These are phyloP conservation scores for Gynostemma pentaphyllum DNA, from an alignment of 306 rosid genomes.

Conservation along the genomic window DNA sequence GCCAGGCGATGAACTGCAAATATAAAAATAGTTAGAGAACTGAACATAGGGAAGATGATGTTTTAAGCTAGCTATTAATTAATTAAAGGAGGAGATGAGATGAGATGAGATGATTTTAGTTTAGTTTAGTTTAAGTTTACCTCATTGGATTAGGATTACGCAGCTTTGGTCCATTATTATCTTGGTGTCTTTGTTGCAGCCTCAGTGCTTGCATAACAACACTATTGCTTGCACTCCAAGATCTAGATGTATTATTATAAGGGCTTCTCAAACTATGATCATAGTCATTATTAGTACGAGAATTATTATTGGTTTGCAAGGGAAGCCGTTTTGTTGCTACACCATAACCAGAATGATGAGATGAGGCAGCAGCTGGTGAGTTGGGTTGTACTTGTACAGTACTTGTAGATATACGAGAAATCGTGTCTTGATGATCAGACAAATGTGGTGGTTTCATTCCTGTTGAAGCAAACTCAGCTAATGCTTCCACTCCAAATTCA, in stretches of 20 bases:
- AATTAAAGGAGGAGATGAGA: too few relatives aligned
- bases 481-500: conserved; percentile 44
- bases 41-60: too few relatives aligned
- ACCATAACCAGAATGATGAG: not conserved
- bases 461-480: conserved; percentile 55
- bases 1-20: conserved; percentile 42
- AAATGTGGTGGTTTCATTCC: conserved; percentile 53
- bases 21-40: too few relatives aligned
- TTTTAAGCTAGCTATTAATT: too few relatives aligned
- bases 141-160: conserved; percentile 32
- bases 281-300: conserved; percentile 21
- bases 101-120: too few relatives aligned
- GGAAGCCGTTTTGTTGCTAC: conserved; percentile 30
- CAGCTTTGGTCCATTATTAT: conserved; percentile 17
- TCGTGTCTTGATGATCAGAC: conserved; percentile 21
- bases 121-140: too few relatives aligned
- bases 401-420: conserved; percentile 16
- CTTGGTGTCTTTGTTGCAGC: conserved; percentile 38
- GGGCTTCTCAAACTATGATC: conserved; percentile 79
- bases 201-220: conserved; percentile 31
- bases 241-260: conserved; percentile 31
- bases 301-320: conserved; percentile 23
- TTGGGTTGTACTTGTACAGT: conserved; percentile 21
- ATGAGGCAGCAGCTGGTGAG: conserved; percentile 19
- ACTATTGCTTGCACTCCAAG: conserved; percentile 40